phyloP scores from a whole-genome alignment of 495 filamentous ascomycete species.

The Clohesyomyces aquaticus region DNA sequence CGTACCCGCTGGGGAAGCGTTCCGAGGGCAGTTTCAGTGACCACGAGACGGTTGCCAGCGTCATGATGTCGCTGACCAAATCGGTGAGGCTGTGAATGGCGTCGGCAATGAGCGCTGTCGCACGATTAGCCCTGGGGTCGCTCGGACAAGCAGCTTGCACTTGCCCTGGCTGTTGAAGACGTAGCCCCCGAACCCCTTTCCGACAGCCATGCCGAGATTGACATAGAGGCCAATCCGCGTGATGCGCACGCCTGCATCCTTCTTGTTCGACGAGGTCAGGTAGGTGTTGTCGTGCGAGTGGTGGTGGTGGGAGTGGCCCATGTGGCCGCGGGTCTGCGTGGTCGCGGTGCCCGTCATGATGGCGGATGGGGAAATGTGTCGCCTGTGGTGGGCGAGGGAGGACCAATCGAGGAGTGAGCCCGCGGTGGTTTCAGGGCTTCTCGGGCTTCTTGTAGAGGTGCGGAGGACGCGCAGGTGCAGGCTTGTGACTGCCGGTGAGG shows the following conservation, averaged over 20 bases:
- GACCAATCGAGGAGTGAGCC: conserved; percentile 37
- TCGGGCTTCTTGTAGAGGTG: conserved; percentile 17
- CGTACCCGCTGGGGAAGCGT: conserved; percentile 86
- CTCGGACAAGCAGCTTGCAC: neutral
- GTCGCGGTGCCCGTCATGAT: conserved; percentile 49
- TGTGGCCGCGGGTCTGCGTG: conserved; percentile 56
- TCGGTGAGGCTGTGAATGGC: conserved; percentile 94
- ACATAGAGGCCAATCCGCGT: conserved; percentile 89
- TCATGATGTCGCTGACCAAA: conserved; percentile 91
- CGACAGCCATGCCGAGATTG: conserved; percentile 91
- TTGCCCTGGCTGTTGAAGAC: conserved; percentile 81
- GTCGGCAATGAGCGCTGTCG: conserved; percentile 78
- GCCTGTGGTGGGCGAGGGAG: conserved; percentile 32
- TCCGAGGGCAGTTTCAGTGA: conserved; percentile 80
- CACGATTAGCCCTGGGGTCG: conserved; percentile 17
- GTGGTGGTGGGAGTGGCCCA: conserved; percentile 56
- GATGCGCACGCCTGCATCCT: conserved; percentile 92
- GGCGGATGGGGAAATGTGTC: conserved; percentile 35
- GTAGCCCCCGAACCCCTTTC: conserved; percentile 90
- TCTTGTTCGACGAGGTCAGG: conserved; percentile 83
- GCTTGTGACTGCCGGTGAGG: conserved; percentile 15
- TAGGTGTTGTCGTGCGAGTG: conserved; percentile 87
- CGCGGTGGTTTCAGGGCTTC: neutral
- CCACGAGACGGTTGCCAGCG: conserved; percentile 89
- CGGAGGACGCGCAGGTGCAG: conserved; percentile 35